A percentile compares a stretch with the other conserved stretches of the same genome.
These are phyloP conservation scores for Candida sp. DNA, from an alignment of 1,139 yeast genomes.

Conservation along the genomic window DNA sequence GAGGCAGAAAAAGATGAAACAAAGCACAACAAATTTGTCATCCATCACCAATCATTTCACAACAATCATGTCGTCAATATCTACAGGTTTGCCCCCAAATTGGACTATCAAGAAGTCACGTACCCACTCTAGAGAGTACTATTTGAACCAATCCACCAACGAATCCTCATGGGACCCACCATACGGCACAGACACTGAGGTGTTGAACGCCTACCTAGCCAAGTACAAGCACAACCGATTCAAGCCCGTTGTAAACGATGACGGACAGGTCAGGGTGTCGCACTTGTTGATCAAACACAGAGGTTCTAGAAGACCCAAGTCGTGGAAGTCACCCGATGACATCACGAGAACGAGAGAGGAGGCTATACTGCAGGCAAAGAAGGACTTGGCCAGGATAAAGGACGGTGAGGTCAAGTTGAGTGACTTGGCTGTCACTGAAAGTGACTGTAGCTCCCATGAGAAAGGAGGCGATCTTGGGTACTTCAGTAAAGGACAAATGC, in stretches of 20 bases:
- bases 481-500: conserved; percentile 93
- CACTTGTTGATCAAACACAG: conserved; percentile 85
- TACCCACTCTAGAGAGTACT: conserved; percentile 87
- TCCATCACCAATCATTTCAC: not conserved
- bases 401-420: conserved; percentile 73
- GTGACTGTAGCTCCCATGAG: conserved; percentile 88
- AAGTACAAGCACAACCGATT: conserved; percentile 52
- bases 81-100: conserved; percentile 82
- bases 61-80: conserved; percentile 17
- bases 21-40: not conserved
- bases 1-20: not conserved
- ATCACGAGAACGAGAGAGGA: conserved; percentile 85
- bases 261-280: conserved; percentile 48
- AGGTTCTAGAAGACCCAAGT: conserved; percentile 87
- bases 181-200: conserved; percentile 70
- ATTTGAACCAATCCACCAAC: conserved; percentile 67
- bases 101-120: conserved; percentile 86
- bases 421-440: conserved; percentile 79
- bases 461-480: conserved; percentile 93
- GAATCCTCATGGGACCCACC: conserved; percentile 96
- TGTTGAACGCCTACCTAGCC: conserved; percentile 59
- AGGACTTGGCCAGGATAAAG: conserved; percentile 63
- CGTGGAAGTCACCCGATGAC: conserved; percentile 80
- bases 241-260: conserved; percentile 62
- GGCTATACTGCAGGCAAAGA: conserved; percentile 68